Evolutionary conservation across 1,139 yeast species (phyloP).

Genomic region (Taiozyma sp.): DNA sequence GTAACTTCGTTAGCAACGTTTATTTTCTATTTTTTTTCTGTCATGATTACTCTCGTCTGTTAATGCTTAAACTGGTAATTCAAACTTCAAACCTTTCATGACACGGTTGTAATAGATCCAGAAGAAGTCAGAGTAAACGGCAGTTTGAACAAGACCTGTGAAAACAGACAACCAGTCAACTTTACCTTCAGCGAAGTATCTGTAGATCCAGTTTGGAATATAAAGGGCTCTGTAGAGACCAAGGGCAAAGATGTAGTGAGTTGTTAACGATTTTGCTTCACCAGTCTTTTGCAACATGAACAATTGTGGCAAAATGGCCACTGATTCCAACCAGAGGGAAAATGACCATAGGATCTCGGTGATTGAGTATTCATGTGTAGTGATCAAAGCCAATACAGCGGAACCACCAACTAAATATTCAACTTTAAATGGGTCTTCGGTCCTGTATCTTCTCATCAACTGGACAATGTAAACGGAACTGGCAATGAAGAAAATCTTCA

Average conservation of each 20-base stretch:
- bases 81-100: slow-evolving; percentile 75
- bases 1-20: not conserved
- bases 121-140: slow-evolving; percentile 90
- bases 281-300: slow-evolving; percentile 89
- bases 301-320: slow-evolving; percentile 89
- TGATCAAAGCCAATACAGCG: slow-evolving; percentile 52
- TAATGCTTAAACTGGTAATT: slow-evolving; percentile 45
- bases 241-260: slow-evolving; percentile 89
- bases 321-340: slow-evolving; percentile 83
- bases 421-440: slow-evolving; percentile 73
- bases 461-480: slow-evolving; percentile 75
- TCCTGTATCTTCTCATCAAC: slow-evolving; percentile 43
- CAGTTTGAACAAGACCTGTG: slow-evolving; percentile 84
- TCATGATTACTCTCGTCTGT: not conserved
- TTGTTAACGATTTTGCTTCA: slow-evolving; percentile 80
- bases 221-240: slow-evolving; percentile 87
- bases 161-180: slow-evolving; percentile 68
- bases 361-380: slow-evolving; percentile 60
- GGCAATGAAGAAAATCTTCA: slow-evolving; percentile 78
- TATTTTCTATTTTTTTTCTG: too few relatives aligned
- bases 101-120: slow-evolving; percentile 85
- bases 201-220: slow-evolving; percentile 92
- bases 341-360: slow-evolving; percentile 72
- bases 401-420: slow-evolving; percentile 69
- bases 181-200: slow-evolving; percentile 65